Percentiles rank a stretch among this genome's conserved stretches.
phyloP scores from a whole-genome alignment of 2,329 filamentous ascomycete genomes.

The Thelonectria blattea region DNA sequence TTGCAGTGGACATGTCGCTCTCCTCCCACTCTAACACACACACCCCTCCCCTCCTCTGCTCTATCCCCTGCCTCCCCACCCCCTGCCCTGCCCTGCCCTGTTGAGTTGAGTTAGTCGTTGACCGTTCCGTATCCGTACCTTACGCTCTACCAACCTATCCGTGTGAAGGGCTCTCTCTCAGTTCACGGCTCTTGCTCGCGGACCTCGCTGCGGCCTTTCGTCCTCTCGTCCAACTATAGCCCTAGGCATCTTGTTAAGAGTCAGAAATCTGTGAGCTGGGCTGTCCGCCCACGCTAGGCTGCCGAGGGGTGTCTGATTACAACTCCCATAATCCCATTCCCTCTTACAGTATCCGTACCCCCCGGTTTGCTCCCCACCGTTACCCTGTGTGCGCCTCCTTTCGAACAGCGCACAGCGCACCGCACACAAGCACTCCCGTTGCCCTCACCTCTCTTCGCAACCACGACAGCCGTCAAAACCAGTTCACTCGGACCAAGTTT shows the following conservation, averaged over 20 bases:
- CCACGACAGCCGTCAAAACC: constrained; percentile 26
- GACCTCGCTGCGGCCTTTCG: constrained; percentile 3
- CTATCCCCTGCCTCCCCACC: too few relatives aligned
- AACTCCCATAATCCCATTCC: not conserved
- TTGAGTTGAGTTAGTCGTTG: constrained; percentile 6
- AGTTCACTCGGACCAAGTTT: constrained; percentile 31
- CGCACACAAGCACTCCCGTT: constrained; percentile 6
- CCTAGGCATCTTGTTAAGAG: constrained; percentile 32
- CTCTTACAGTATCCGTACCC: constrained; percentile 1
- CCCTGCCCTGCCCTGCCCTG: too few relatives aligned
- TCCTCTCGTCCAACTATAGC: constrained; percentile 32
- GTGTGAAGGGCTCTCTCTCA: constrained; percentile 1
- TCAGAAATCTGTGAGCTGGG: constrained; percentile 13
- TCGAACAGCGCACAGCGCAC: constrained; percentile 22
- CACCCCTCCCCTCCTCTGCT: constrained; percentile 17
- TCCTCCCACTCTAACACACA: constrained; percentile 1
- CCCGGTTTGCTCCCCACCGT: constrained; percentile 36
- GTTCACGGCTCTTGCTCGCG: constrained; percentile 3
- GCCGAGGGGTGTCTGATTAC: constrained; percentile 23
- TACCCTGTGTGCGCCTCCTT: constrained; percentile 34
- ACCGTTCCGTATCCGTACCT: constrained; percentile 21
- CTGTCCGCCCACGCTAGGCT: constrained; percentile 24
- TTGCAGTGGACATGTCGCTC: too few relatives aligned
- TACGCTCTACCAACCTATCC: constrained; percentile 12
- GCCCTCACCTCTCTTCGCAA: constrained; percentile 14